Percentiles rank a stretch among this genome's conserved stretches.
Conservation (phyloP, 2,329 filamentous ascomycete genomes). For the Fusarium sp. region DNA sequence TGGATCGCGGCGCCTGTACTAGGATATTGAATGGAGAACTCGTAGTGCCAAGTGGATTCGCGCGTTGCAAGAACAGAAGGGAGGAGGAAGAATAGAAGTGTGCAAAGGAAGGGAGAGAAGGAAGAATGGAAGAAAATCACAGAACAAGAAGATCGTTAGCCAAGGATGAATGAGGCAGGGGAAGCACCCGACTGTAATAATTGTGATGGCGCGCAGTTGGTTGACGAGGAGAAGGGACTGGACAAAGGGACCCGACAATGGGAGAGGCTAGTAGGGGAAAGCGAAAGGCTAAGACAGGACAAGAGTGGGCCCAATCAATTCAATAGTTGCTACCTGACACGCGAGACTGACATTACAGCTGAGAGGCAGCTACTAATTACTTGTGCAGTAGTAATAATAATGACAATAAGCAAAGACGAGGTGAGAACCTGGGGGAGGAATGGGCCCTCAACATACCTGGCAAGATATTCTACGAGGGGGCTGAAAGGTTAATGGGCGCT, state of each 20-base stretch:
- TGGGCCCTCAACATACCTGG: conserved; percentile 27
- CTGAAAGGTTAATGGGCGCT: background rate
- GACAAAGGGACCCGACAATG: conserved; percentile 12
- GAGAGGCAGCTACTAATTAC: background rate
- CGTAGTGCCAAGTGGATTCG: conserved; percentile 18
- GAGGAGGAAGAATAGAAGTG: background rate
- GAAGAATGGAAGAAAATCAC: background rate
- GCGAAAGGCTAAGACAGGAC: conserved; percentile 7
- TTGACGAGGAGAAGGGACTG: conserved; percentile 33
- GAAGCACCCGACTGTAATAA: too few relatives aligned
- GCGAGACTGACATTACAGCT: conserved; percentile 13
- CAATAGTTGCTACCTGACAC: background rate
- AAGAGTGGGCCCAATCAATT: conserved; percentile 32
- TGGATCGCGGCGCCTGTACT: conserved; percentile 29
- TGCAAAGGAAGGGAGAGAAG: background rate
- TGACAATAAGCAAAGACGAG: background rate
- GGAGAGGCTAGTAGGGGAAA: conserved; percentile 19
- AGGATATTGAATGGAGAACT: conserved; percentile 12
- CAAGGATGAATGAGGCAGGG: conserved; percentile 10
- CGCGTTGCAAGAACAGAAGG: conserved; percentile 8
- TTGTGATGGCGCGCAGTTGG: conserved; percentile 23
- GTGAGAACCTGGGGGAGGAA: conserved; percentile 30
- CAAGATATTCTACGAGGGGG: background rate
- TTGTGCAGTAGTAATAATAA: background rate
- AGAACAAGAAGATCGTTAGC: background rate